Conservation (phyloP, 495 filamentous ascomycete species). For the Neurospora sp. region DNA sequence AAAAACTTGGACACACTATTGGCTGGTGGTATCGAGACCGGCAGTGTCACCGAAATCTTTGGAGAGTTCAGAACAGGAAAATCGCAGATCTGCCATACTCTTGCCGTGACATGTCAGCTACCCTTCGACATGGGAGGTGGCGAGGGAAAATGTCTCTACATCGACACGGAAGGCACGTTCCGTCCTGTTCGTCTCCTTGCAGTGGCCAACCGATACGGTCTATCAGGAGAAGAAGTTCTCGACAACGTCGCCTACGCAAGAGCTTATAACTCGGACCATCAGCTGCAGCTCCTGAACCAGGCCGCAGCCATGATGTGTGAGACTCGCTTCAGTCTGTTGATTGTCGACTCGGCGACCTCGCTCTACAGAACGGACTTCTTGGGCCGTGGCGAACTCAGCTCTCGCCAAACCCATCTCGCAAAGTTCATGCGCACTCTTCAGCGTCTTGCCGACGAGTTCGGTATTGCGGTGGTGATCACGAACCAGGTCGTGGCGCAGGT, state of each 20-base stretch:
- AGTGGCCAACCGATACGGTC: constrained; percentile 86
- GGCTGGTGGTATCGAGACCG: constrained; percentile 90
- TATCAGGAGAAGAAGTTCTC: constrained; percentile 92
- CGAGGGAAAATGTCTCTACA: constrained; percentile 98
- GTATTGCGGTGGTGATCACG: constrained; percentile 96
- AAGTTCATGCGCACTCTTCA: constrained; percentile 96
- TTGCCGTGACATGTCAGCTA: constrained; percentile 95
- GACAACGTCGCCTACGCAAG: constrained; percentile 97
- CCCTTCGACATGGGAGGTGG: constrained; percentile 99
- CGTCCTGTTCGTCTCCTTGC: constrained; percentile 81
- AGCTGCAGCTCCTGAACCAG: constrained; percentile 87
- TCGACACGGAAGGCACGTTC: constrained; percentile 97
- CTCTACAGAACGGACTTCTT: constrained; percentile 94
- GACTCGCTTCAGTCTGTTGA: constrained; percentile 87
- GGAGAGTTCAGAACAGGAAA: constrained; percentile 98
- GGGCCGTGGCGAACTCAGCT: constrained; percentile 85
- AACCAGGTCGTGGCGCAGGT: constrained; percentile 98
- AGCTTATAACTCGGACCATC: constrained; percentile 97
- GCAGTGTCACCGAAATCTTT: constrained; percentile 97
- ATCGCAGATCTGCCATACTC: constrained; percentile 94
- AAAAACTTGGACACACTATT: constrained; percentile 94
- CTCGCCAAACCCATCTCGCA: constrained; percentile 83
- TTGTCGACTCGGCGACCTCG: constrained; percentile 91
- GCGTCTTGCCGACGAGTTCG: constrained; percentile 92
- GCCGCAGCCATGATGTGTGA: constrained; percentile 99